phyloP scores from a whole-genome alignment of 257 asterid genomes.

The Eucommia ulmoides region DNA sequence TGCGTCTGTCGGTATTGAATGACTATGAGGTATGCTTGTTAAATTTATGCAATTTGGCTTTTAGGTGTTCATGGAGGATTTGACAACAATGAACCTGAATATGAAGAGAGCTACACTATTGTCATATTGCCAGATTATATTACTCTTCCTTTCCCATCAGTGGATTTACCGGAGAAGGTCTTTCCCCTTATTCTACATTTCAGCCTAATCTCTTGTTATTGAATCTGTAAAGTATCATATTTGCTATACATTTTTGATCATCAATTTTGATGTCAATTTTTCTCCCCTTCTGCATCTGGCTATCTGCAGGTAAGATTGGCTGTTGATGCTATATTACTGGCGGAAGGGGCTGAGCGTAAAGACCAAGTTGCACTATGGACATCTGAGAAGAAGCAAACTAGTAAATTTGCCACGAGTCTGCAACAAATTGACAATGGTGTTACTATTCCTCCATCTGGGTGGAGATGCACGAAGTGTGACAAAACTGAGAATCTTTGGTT shows the following conservation, averaged over 20 bases:
- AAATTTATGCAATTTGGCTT: slow-evolving; percentile 14
- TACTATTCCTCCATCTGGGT: slow-evolving; percentile 77
- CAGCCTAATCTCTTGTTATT: no score
- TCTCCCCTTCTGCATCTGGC: no score
- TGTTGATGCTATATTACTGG: slow-evolving; percentile 70
- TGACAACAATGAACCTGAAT: slow-evolving; percentile 67
- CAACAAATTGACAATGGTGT: slow-evolving; percentile 82
- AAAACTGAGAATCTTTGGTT: slow-evolving; percentile 95
- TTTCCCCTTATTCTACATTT: background rate
- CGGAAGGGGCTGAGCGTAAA: slow-evolving; percentile 85
- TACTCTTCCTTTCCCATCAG: slow-evolving; percentile 86
- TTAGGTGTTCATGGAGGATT: slow-evolving; percentile 89
- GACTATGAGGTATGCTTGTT: no score
- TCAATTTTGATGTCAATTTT: no score
- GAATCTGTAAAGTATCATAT: no score
- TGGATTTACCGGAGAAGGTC: slow-evolving; percentile 95
- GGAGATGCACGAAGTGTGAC: slow-evolving; percentile 91
- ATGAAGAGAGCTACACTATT: slow-evolving; percentile 57
- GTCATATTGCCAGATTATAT: slow-evolving; percentile 69
- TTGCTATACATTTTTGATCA: no score
- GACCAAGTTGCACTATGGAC: slow-evolving; percentile 95
- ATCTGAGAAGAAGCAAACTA: slow-evolving; percentile 59
- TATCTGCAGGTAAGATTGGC: slow-evolving; percentile 80
- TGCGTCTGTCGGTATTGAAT: no score
- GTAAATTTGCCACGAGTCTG: slow-evolving; percentile 74